phyloP scores from a whole-genome alignment of 192 early-diverging fungal genomes.

The Spizellomyces sp. region DNA sequence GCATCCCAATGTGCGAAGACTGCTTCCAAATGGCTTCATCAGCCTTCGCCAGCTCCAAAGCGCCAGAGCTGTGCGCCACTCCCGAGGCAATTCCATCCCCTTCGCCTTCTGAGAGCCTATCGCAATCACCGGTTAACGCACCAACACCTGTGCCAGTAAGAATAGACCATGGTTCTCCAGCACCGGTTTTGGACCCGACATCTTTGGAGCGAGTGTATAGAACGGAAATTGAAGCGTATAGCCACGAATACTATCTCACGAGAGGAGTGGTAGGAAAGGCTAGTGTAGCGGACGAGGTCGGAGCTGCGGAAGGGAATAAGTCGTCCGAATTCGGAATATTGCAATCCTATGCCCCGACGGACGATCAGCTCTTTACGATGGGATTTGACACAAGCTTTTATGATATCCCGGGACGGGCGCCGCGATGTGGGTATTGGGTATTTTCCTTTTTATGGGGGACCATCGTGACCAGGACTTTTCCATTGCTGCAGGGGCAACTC shows the following conservation, averaged over 20 bases:
- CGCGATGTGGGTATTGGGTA: conserved; percentile 69
- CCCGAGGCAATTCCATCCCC: neutral
- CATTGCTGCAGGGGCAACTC: conserved; percentile 48
- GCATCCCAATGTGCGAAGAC: conserved; percentile 69
- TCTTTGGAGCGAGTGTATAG: conserved; percentile 41
- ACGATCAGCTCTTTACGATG: conserved; percentile 73
- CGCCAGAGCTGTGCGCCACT: neutral
- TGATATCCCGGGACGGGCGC: conserved; percentile 89
- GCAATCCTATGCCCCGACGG: conserved; percentile 64
- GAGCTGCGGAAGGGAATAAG: conserved; percentile 34
- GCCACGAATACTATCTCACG: conserved; percentile 67
- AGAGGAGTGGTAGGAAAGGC: conserved; percentile 52
- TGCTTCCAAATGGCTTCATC: conserved; percentile 61
- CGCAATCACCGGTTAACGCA: neutral
- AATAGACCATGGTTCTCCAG: neutral
- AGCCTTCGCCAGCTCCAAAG: neutral
- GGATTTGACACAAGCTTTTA: conserved; percentile 81
- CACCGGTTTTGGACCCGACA: neutral
- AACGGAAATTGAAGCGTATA: conserved; percentile 67
- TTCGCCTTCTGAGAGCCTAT: neutral
- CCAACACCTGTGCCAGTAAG: too few species aligned
- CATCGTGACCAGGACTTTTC: conserved; percentile 54
- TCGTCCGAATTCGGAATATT: conserved; percentile 32
- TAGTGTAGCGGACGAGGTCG: conserved; percentile 31
- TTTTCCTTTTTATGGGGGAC: too few species aligned